Percentiles rank a stretch among this genome's conserved stretches.
Conservation (phyloP, 371 early-diverging fungal genomes). For the Rhizopus arrhizus region DNA sequence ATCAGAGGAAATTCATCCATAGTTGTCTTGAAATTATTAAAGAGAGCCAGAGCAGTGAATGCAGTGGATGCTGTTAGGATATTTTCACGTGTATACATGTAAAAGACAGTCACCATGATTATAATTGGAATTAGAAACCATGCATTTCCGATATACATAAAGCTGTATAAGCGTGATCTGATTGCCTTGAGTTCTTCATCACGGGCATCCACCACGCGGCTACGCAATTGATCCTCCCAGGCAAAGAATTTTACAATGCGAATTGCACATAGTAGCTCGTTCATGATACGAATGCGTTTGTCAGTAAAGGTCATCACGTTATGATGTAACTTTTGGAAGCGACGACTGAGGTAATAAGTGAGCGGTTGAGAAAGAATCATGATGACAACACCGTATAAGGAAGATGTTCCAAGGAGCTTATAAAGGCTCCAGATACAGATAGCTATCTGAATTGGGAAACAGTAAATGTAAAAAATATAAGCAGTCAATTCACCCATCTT, state of each 20-base stretch:
- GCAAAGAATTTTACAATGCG: constrained; percentile 83
- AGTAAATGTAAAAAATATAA: constrained; percentile 61
- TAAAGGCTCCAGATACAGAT: constrained; percentile 66
- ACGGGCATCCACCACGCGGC: constrained; percentile 53
- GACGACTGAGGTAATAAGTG: constrained; percentile 53
- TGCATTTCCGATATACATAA: constrained; percentile 46
- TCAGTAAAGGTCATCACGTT: constrained; percentile 65
- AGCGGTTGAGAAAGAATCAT: constrained; percentile 65
- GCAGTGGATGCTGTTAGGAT: constrained; percentile 64
- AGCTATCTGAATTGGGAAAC: constrained; percentile 59
- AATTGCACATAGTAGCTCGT: constrained; percentile 73
- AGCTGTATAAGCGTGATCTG: constrained; percentile 42
- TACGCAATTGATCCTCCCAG: constrained; percentile 74
- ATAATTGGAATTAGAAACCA: constrained; percentile 43
- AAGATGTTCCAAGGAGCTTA: constrained; percentile 62
- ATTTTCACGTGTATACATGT: constrained; percentile 54
- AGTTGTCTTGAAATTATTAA: constrained; percentile 65
- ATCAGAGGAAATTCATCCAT: constrained; percentile 74
- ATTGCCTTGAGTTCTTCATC: constrained; percentile 55
- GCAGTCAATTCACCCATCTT: constrained; percentile 56
- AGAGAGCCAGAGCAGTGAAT: constrained; percentile 68
- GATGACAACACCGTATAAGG: constrained; percentile 65
- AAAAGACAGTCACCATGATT: constrained; percentile 55
- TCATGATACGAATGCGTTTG: constrained; percentile 65
- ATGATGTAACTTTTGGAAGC: constrained; percentile 53